These are phyloP conservation scores for Monilinia aucupariae DNA, from an alignment of 2,329 filamentous ascomycete genomes.

Conservation along the genomic window DNA sequence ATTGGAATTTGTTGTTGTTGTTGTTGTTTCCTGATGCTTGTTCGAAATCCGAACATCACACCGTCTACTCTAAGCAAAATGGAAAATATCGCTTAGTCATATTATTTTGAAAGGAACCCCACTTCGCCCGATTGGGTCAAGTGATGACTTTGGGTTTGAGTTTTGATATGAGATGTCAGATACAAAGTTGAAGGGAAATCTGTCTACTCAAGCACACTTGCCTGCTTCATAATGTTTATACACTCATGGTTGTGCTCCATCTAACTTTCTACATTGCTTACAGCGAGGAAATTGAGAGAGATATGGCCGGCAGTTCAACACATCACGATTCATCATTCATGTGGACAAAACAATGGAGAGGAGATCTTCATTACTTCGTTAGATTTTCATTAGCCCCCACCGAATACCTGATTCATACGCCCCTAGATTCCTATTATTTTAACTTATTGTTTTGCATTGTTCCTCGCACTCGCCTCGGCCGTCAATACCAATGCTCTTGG, in stretches of 20 bases:
- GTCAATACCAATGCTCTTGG: conserved; percentile 64
- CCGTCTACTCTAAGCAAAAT: conserved; percentile 5
- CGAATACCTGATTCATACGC: neutral
- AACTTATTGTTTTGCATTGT: conserved; percentile 47
- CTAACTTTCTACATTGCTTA: neutral
- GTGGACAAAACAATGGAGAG: neutral
- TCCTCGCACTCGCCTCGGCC: conserved; percentile 63
- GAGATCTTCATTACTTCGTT: conserved; percentile 1
- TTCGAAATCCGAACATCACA: neutral
- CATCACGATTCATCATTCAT: neutral
- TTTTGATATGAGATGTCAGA: neutral
- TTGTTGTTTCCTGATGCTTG: neutral
- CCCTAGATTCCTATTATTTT: neutral
- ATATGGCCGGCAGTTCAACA: neutral
- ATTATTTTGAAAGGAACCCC: neutral
- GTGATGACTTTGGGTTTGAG: neutral
- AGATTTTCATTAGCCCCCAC: neutral
- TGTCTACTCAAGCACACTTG: too few species aligned
- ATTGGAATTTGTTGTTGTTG: neutral
- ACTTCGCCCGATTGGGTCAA: neutral
- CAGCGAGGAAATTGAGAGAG: neutral
- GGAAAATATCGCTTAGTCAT: conserved; percentile 13
- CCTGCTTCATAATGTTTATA: neutral
- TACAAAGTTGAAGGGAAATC: too few species aligned
- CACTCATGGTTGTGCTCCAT: neutral